Base-by-base conservation (phyloP, 176 grass and related monocot genomes). In the Tillandsia leiboldiana region DNA sequence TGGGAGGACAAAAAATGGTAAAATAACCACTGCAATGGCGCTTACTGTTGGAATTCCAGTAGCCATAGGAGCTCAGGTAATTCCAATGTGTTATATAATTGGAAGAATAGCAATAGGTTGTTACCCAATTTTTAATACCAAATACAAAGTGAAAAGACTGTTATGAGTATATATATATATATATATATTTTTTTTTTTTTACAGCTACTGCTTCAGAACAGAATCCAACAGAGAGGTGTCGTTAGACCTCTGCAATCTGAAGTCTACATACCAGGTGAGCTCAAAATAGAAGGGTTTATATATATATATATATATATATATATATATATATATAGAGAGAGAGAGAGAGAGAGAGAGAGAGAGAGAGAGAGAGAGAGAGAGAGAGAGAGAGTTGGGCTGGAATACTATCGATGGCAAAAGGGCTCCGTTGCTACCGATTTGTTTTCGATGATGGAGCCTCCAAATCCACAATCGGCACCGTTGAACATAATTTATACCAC, bases 151-250 rank as follows among this genome's bases (percentile, higher is more conserved):
- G 68, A 78, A 67, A 3, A 52, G 67, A 61, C 12, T 57, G 15
- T 50, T 72, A 1, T 50, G 29, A 66, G 15, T 50, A 42, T 68
- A 72, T 58, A 69, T 70, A 72, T n/a, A 49, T 10, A 58, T 54
- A 63, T 27, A 53, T 82, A 48, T 20, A 20, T 20, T 20, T 0
- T 20, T 0, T 20, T 20, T 73, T 13, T 69, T 12, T 81, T 79
- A 69, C 86, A 97, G 94, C 86, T 92, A 18, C 63, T 97, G 77
- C 84, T 97, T 61, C 81, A 87, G 71, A 92, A 97, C 50, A 92
- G 81, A 54, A 58, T 97, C 23, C 73, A 92, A 69, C 74, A 53
- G 54, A 90, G 80, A 75, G 94, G 94, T 63, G 84, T 97, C 50
- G 77, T 92, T 76, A 86, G 94, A 71, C 94, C 94, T 77, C 73